Evolutionary conservation across 139 green algal species (phyloP).

Genomic region (Coelastrella sp.): DNA sequence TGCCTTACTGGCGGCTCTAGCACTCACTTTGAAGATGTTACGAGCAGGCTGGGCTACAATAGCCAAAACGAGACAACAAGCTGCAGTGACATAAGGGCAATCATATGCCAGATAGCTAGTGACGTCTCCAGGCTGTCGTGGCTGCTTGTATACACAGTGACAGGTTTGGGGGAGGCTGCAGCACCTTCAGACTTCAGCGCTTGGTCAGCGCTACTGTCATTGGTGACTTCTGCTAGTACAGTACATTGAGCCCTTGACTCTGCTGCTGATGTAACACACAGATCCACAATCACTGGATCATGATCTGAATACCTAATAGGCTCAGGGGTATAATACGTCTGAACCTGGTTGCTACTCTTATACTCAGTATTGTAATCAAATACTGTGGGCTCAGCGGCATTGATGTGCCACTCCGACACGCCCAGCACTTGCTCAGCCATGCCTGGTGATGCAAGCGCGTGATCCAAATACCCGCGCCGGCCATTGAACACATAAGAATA

Average conservation of each 20-base stretch:
- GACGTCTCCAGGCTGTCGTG: too few relatives aligned
- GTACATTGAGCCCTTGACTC: too few relatives aligned
- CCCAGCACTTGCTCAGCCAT: background rate
- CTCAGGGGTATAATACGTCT: background rate
- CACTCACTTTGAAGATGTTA: background rate
- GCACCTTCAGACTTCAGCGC: too few relatives aligned
- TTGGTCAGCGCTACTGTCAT: too few relatives aligned
- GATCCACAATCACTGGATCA: background rate
- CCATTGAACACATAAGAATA: background rate
- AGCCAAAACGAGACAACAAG: background rate
- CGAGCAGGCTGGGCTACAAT: background rate
- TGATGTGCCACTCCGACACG: background rate
- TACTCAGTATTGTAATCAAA: background rate
- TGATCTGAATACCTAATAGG: background rate
- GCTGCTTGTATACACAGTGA: too few relatives aligned
- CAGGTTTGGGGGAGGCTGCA: too few relatives aligned
- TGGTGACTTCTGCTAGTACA: too few relatives aligned
- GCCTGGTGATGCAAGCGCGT: background rate
- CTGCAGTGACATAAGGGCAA: background rate
- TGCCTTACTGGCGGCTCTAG: background rate
- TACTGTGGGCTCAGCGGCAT: background rate
- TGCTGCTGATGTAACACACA: too few relatives aligned
- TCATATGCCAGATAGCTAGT: too few relatives aligned
- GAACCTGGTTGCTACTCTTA: background rate
- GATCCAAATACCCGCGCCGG: background rate